Base-by-base conservation (phyloP, 768 basidiomycete species). In the Suillus decipiens region DNA sequence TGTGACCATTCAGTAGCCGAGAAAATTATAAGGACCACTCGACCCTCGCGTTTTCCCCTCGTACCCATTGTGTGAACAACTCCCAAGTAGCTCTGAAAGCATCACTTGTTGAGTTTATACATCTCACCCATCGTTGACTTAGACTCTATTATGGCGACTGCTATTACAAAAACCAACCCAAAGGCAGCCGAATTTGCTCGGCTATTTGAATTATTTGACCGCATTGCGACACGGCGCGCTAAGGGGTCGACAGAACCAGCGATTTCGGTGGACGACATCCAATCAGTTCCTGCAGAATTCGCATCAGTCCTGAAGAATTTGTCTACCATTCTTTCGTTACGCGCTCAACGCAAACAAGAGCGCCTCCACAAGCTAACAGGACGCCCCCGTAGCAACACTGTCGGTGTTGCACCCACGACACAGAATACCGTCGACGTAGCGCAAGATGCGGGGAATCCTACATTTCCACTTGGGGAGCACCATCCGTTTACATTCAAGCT, bases 401-500 rank as follows among this genome's bases (percentile, higher is more conserved):
- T 62, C 36, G 28, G 63, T 22, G 47, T 72, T 1, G 66, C 72
- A 43, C 75, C 45, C 53, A 64, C 51, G 50, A 64, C 59, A 14
- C 65, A 60, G 63, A 56, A 62, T 10, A 64, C 68, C n/a, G 63
- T 67, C 15, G 69, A 71, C 22, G 67, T 70, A 28, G 71, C 61
- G 8, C 69, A 69, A 53, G 71, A 72, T 1, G 45, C 61, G 14
- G 73, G 75, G 53, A 78, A 68, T 1, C 76, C 75, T 2, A 75
- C 76, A 42, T 86, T 86, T 63, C 82, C 82, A 5, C 70, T 81
- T 6, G 66, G 41, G 0, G 64, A 67, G 65, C 74, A 76, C 58
- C 85, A 83, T 67, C 79, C 79, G 19, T 89, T 89, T 75, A 88
- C 84, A 39, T 89, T 89, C 79, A 84, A 82, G 68, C 78, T 85